Percentiles rank a stretch among this genome's conserved stretches.
Evolutionary conservation across 495 filamentous ascomycete species (phyloP).

Genomic region (Penicillium bovifimosum): DNA sequence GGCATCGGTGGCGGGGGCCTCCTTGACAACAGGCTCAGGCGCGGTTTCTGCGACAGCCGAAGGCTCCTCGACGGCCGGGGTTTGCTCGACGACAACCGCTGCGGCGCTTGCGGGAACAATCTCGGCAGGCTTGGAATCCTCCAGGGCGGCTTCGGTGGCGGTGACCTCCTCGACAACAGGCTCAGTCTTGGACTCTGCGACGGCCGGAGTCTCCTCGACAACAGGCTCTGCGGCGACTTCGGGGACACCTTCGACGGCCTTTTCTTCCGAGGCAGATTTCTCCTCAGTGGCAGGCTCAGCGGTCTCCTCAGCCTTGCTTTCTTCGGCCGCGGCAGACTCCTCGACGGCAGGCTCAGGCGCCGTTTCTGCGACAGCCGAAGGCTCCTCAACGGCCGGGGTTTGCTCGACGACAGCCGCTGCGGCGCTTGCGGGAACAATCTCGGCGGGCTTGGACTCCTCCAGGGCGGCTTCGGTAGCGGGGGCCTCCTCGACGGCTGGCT

Average conservation of each 20-base stretch:
- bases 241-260: constrained; percentile 3
- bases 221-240: background rate
- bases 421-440: background rate
- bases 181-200: constrained; percentile 5
- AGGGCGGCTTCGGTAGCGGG: background rate
- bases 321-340: constrained; percentile 8
- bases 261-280: background rate
- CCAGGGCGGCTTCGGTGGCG: background rate
- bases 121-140: background rate
- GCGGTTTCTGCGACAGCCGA: no score
- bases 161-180: constrained; percentile 9
- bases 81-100: constrained; percentile 7
- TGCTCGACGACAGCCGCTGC: background rate
- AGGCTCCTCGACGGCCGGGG: background rate
- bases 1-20: background rate
- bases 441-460: background rate
- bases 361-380: background rate
- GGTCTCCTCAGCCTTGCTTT: constrained; percentile 11
- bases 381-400: background rate
- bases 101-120: constrained; percentile 2
- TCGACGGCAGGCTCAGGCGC: background rate
- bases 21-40: background rate
- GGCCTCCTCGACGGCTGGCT: no score
- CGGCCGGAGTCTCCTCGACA: constrained; percentile 6
- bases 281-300: background rate